These are phyloP conservation scores for Claviceps maximensis DNA, from an alignment of 2,329 filamentous ascomycete species.

Conservation along the genomic window DNA sequence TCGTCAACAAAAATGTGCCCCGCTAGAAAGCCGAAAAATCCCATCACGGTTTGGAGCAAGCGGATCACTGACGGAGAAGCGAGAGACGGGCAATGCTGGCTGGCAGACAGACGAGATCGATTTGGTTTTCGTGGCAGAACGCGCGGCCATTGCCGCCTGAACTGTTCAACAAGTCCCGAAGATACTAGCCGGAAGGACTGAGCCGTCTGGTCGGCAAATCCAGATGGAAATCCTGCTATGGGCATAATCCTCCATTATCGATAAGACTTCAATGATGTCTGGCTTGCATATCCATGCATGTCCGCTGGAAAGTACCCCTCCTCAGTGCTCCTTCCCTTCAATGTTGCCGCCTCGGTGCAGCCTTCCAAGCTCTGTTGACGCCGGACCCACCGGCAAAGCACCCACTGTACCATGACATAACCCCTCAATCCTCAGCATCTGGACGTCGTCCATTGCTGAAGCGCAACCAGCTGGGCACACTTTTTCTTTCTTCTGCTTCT, in stretches of 20 bases:
- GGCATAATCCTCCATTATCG: not conserved
- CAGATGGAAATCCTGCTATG: too few species aligned
- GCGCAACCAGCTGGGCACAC: not conserved
- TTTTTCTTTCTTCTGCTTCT: constrained; percentile 8
- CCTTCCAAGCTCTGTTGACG: not conserved
- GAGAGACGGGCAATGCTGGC: not conserved
- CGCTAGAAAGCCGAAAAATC: not conserved
- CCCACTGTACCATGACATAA: constrained; percentile 16
- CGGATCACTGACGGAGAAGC: not conserved
- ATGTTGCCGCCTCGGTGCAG: too few species aligned
- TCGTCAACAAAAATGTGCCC: constrained; percentile 4
- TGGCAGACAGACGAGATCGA: too few species aligned
- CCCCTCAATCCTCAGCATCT: constrained; percentile 15
- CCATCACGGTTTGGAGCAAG: not conserved
- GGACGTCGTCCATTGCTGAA: constrained; percentile 1
- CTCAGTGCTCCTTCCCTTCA: not conserved
- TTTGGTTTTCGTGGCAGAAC: too few species aligned
- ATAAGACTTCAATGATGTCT: not conserved
- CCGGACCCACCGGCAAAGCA: constrained; percentile 5
- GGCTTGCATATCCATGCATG: too few species aligned
- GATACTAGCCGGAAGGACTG: not conserved
- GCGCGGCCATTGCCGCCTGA: too few species aligned
- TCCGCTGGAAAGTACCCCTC: not conserved
- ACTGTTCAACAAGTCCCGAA: too few species aligned
- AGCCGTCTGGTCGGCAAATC: too few species aligned